phyloP scores from a whole-genome alignment of 2,329 filamentous ascomycete genomes.

The Ophiocordyceps camponoti-leonardi region DNA sequence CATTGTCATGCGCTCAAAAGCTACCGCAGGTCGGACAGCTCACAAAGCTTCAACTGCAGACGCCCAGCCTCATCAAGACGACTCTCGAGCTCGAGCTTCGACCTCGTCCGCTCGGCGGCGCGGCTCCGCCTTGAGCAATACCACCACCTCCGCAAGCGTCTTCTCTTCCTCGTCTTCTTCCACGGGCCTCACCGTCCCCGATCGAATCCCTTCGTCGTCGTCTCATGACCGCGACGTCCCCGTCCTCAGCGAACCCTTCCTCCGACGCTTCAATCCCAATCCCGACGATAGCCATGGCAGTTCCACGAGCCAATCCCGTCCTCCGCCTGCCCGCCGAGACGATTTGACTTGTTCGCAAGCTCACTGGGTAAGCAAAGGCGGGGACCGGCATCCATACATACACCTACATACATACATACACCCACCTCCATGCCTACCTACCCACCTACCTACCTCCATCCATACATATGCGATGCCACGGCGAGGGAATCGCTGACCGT shows the following conservation, averaged over 20 bases:
- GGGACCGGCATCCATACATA: not conserved
- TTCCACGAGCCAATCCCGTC: constrained; percentile 15
- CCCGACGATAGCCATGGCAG: constrained; percentile 21
- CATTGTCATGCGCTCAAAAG: too few relatives aligned
- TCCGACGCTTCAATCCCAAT: constrained; percentile 25
- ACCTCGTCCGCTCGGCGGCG: constrained; percentile 3
- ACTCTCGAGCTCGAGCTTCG: not conserved
- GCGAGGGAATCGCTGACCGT: not conserved
- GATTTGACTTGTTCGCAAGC: constrained; percentile 22
- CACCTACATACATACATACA: not conserved
- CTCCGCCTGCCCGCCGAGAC: constrained; percentile 30
- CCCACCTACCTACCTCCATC: not conserved
- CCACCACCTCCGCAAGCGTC: constrained; percentile 6
- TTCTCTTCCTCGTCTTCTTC: constrained; percentile 4
- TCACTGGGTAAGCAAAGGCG: constrained; percentile 16
- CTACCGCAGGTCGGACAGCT: not conserved
- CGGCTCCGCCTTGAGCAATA: constrained; percentile 8
- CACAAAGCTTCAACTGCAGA: not conserved
- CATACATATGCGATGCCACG: not conserved
- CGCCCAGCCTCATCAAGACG: not conserved
- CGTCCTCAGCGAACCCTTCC: constrained; percentile 38
- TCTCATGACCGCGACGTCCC: constrained; percentile 25
- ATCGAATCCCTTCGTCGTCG: constrained; percentile 6
- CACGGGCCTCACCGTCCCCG: constrained; percentile 2
- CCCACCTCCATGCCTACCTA: not conserved